Evolutionary conservation across 441 rosid species (phyloP).

Genomic region (Iberis amara): DNA sequence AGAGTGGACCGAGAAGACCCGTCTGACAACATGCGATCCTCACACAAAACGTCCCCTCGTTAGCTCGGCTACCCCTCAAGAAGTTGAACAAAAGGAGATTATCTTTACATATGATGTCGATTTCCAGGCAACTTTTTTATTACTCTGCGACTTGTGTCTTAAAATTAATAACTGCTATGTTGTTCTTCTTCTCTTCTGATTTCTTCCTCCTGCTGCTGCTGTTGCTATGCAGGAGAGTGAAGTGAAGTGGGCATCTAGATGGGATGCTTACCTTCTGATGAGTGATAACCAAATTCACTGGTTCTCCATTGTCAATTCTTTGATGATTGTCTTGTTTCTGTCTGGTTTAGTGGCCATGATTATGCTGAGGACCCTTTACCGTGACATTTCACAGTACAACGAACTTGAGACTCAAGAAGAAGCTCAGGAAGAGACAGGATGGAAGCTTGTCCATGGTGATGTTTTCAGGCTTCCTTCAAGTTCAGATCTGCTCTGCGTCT

Average conservation of each 20-base stretch:
- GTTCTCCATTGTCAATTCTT: constrained; percentile 85
- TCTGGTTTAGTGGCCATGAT: constrained; percentile 97
- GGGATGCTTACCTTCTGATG: constrained; percentile 94
- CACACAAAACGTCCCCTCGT: constrained; percentile 54
- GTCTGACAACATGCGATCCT: constrained; percentile 66
- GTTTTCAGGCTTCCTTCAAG: constrained; percentile 65
- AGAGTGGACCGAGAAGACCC: constrained; percentile 44
- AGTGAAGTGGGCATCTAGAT: constrained; percentile 97
- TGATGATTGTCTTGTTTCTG: constrained; percentile 88
- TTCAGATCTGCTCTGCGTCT: constrained; percentile 55
- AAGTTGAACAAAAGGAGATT: constrained; percentile 65
- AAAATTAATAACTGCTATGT: not conserved
- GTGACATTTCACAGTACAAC: constrained; percentile 84
- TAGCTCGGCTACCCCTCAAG: constrained; percentile 67
- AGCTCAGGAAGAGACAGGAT: constrained; percentile 93
- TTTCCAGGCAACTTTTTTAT: constrained; percentile 44
- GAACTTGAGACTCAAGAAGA: constrained; percentile 93
- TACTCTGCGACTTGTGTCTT: not conserved
- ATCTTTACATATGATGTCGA: constrained; percentile 70
- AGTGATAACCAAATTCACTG: constrained; percentile 90
- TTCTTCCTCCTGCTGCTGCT: constrained; percentile 15
- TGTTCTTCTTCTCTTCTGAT: constrained; percentile 12
- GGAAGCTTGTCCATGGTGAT: constrained; percentile 95
- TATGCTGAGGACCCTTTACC: constrained; percentile 83
- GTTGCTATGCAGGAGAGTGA: constrained; percentile 62